Evolutionary conservation across 2,329 filamentous ascomycete species (phyloP), one percentile per base, ranked within the genome.

Genomic region (Ramularia endophylla): DNA sequence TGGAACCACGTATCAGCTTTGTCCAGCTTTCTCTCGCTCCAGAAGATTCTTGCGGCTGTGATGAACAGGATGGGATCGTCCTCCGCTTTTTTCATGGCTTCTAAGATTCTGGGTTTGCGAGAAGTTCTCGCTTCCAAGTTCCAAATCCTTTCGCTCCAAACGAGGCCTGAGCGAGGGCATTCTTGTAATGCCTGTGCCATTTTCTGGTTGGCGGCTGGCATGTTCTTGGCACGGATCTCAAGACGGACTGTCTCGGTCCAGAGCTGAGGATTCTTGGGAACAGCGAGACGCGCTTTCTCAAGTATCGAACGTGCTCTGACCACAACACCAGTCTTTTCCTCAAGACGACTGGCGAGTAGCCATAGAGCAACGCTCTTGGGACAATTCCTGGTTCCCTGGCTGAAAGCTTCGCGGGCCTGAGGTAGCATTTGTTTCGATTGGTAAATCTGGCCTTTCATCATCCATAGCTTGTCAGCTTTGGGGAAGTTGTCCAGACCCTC

Each of bases 391-490:
- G 90, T 94, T 27, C 92, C 92, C 4, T 86, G 83, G 44, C 78
- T 80, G 65, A 92, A 97, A 0, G 90, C 88, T 62, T 97, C 88
- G 34, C 92, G 80, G 3, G 92, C 92, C 64, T 92, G 85, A 0
- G 84, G 81, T 11, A 84, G 69, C 67, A 87, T 88, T 54, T 78
- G 81, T 34, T 88, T 75, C 31, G 81, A 77, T 59, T 95, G 85
- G 71, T 98, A 98, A 48, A 97, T 92, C 61, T 98, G 92, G 0
- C 94, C 92, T 67, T 98, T 98, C 71, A 95, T 86, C 85, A 97
- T 95, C 83, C 90, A 95, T 17, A 98, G 74, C 66, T 97, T 97
- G 38, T 87, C 76, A 9, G 84, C 80, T 32, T 81, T 78, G 1
- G 92, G 90, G 69, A 94, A 98, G 8, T 87, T 75, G 51, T 89